phyloP scores from a whole-genome alignment of 2,329 filamentous ascomycete genomes.

The Trichoderma koningiopsis region DNA sequence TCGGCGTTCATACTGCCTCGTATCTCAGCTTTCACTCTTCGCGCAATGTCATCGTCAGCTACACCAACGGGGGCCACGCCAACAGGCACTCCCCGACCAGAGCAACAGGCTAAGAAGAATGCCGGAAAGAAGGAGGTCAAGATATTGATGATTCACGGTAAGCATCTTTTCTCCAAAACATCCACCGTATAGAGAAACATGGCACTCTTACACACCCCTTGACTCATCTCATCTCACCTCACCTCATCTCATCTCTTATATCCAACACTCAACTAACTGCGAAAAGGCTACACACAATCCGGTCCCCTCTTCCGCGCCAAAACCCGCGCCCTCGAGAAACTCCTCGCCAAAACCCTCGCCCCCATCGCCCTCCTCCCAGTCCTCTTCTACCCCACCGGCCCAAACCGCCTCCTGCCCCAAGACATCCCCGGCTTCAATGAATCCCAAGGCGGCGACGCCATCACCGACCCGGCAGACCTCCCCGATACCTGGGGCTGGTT shows the following conservation, averaged over 20 bases:
- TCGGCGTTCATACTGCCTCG: conserved; percentile 21
- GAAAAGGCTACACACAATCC: conserved; percentile 82
- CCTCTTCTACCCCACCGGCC: conserved; percentile 70
- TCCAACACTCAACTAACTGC: not conserved
- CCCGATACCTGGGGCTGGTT: conserved; percentile 82
- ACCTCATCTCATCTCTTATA: not conserved
- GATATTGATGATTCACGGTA: conserved; percentile 78
- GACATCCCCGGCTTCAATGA: conserved; percentile 70
- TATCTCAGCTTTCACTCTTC: conserved; percentile 14
- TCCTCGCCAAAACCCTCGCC: conserved; percentile 71
- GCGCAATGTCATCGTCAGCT: conserved; percentile 35
- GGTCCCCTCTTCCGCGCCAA: conserved; percentile 83
- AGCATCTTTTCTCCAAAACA: conserved; percentile 25
- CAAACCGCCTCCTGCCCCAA: conserved; percentile 60
- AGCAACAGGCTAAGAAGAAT: conserved; percentile 38
- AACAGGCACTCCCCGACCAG: conserved; percentile 28
- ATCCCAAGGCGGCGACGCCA: conserved; percentile 29
- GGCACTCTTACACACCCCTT: not conserved
- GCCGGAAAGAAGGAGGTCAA: conserved; percentile 56
- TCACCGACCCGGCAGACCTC: conserved; percentile 39
- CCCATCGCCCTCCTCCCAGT: conserved; percentile 56
- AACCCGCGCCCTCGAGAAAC: conserved; percentile 82
- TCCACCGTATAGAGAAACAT: not conserved
- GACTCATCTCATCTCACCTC: not conserved
- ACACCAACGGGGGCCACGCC: conserved; percentile 27